phyloP scores from a whole-genome alignment of 768 basidiomycete species.

The Chalciporus chontae region DNA sequence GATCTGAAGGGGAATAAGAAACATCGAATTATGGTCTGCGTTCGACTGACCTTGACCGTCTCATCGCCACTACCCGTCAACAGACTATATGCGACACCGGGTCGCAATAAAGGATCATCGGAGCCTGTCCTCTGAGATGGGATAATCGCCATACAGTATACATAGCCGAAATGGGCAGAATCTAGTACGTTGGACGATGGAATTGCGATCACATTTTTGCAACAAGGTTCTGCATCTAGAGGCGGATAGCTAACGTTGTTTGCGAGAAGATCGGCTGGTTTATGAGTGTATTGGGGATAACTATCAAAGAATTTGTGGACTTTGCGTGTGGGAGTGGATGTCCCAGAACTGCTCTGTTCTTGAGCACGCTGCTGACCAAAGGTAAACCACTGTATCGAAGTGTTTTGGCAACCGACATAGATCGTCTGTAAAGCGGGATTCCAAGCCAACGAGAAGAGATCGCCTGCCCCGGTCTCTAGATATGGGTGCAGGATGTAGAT shows the following conservation, averaged over 20 bases:
- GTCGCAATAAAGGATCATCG: constrained; percentile 23
- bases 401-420: constrained; percentile 90
- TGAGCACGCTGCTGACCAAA: constrained; percentile 35
- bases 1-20: constrained; percentile 39
- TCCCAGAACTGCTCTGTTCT: constrained; percentile 25
- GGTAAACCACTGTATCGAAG: constrained; percentile 86
- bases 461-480: constrained; percentile 76
- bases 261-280: constrained; percentile 64
- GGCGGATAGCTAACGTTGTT: constrained; percentile 44
- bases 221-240: constrained; percentile 29
- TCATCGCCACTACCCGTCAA: constrained; percentile 92
- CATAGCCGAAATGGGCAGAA: constrained; percentile 92
- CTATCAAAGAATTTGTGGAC: constrained; percentile 92
- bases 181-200: constrained; percentile 70
- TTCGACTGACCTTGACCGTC: constrained; percentile 64
- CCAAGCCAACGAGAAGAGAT: constrained; percentile 85
- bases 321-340: constrained; percentile 42
- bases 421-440: constrained; percentile 62
- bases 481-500: constrained; percentile 77
- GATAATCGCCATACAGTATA: constrained; percentile 73
- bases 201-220: constrained; percentile 43
- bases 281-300: constrained; percentile 69
- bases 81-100: constrained; percentile 42
- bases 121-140: constrained; percentile 39
- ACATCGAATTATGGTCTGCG: not conserved